Evolutionary conservation across 106 monocot genomes (phyloP).

Genomic region (Phalaenopsis equestris): DNA sequence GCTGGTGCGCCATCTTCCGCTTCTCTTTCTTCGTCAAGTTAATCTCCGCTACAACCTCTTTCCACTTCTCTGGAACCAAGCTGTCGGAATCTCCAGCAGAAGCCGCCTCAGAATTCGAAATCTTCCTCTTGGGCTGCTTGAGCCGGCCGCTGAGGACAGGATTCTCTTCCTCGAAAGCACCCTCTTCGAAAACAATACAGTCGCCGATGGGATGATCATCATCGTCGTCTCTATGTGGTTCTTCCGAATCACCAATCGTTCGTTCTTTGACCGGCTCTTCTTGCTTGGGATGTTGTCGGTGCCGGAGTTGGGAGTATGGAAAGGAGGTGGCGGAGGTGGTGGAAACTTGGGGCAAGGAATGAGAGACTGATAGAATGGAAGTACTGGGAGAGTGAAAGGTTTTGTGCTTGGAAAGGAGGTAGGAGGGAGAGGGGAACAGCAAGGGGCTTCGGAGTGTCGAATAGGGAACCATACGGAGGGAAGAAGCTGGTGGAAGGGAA

Average conservation of each 20-base stretch:
- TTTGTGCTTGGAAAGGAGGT: neutral
- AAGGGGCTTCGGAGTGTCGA: neutral
- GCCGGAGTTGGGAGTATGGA: constrained; percentile 15
- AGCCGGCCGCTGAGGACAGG: neutral
- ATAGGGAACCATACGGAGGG: neutral
- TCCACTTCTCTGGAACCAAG: constrained; percentile 83
- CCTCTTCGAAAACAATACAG: constrained; percentile 92
- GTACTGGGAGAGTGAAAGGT: neutral
- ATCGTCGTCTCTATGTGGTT: constrained; percentile 17
- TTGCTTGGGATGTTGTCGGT: neutral
- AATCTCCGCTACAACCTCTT: constrained; percentile 54
- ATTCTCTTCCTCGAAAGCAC: constrained; percentile 61
- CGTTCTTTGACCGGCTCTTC: neutral
- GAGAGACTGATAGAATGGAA: neutral
- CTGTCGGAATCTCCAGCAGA: constrained; percentile 16
- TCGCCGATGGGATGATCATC: constrained; percentile 59
- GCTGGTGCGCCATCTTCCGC: constrained; percentile 54
- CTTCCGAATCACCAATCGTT: neutral
- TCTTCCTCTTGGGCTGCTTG: neutral
- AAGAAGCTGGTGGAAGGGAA: neutral
- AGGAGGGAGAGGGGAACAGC: neutral
- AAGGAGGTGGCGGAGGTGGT: constrained; percentile 4
- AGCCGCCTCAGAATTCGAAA: neutral
- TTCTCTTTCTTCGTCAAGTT: constrained; percentile 87
- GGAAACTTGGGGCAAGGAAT: neutral